Percentiles rank a stretch among this genome's conserved stretches.
Evolutionary conservation across 192 early-diverging fungal genomes (phyloP).

Genomic region (Gamsiella multidivaricata): DNA sequence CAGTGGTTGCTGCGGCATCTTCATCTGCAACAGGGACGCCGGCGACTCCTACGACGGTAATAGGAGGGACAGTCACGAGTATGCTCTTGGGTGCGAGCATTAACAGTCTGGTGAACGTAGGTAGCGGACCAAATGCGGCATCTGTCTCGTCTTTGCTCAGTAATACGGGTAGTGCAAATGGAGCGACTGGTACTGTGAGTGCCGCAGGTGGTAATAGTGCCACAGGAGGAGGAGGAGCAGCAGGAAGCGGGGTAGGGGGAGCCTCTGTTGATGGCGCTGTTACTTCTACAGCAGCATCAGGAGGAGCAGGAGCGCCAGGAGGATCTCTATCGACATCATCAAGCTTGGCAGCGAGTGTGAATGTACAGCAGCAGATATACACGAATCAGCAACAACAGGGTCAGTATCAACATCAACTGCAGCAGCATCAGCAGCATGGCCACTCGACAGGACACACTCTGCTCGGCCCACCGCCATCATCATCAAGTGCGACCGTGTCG

Average conservation of each 20-base stretch:
- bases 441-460: background rate
- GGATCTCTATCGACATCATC: background rate
- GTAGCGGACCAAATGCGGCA: slow-evolving; percentile 30
- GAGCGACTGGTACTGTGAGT: background rate
- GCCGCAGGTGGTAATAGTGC: background rate
- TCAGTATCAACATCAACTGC: background rate
- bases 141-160: slow-evolving; percentile 35
- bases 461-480: no score
- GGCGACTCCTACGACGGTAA: background rate
- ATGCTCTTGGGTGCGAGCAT: slow-evolving; percentile 8
- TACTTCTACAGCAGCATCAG: background rate
- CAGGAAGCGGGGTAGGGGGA: background rate
- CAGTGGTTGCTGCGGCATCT: no score
- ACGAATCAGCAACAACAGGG: background rate
- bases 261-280: background rate
- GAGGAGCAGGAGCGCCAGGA: background rate
- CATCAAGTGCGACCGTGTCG: background rate
- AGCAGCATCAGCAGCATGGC: background rate
- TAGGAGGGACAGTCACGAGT: background rate
- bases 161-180: slow-evolving; percentile 27
- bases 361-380: background rate
- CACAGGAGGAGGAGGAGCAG: background rate
- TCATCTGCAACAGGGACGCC: background rate
- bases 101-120: slow-evolving; percentile 22
- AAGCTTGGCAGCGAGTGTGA: no score